Evolutionary conservation across 495 filamentous ascomycete genomes (phyloP).

Genomic region (Aspergillus sparsus): DNA sequence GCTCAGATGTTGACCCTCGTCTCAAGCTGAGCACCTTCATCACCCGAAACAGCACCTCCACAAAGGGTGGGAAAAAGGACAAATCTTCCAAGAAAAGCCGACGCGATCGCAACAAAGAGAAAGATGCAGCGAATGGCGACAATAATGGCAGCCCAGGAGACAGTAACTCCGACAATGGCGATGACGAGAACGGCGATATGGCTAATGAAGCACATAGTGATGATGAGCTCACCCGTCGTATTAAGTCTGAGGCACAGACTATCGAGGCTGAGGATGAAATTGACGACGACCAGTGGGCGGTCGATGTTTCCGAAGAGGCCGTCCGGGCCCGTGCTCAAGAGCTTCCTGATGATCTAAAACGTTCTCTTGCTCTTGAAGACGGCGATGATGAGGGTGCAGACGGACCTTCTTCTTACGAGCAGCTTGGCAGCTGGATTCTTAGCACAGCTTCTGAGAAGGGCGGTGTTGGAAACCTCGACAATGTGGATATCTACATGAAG

Average conservation of each 20-base stretch:
- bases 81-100: conserved; percentile 84
- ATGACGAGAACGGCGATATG: conserved; percentile 66
- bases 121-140: conserved; percentile 61
- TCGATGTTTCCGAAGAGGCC: conserved; percentile 92
- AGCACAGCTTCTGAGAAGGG: conserved; percentile 69
- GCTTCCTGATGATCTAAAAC: conserved; percentile 88
- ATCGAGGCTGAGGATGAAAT: conserved; percentile 64
- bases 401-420: conserved; percentile 81
- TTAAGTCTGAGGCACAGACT: conserved; percentile 77
- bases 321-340: conserved; percentile 91
- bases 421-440: conserved; percentile 90
- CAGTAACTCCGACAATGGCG: conserved; percentile 67
- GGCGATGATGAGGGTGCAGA: conserved; percentile 85
- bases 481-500: conserved; percentile 92
- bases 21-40: conserved; percentile 98
- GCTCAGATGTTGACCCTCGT: conserved; percentile 83
- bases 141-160: conserved; percentile 68
- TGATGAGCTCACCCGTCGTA: conserved; percentile 87
- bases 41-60: conserved; percentile 81
- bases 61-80: conserved; percentile 93
- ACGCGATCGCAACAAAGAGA: conserved; percentile 73
- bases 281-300: conserved; percentile 89
- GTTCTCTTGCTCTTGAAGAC: conserved; percentile 79
- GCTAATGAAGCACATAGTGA: conserved; percentile 80
- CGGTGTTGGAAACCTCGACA: conserved; percentile 71